Evolutionary conservation across 2,329 filamentous ascomycete species (phyloP).

Genomic region (Talaromyces sp.): DNA sequence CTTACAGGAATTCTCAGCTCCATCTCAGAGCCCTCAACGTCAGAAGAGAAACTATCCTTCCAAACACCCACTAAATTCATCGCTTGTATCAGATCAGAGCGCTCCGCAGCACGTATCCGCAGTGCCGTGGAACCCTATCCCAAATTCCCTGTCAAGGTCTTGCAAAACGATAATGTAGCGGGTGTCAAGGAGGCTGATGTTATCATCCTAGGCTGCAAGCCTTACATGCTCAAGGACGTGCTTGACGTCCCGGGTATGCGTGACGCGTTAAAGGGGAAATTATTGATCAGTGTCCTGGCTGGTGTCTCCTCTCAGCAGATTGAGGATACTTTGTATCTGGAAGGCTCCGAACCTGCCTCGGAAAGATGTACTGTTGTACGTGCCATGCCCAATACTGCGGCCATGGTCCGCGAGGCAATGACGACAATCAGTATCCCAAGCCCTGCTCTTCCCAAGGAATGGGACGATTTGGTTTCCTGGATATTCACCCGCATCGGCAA

Average conservation of each 20-base stretch:
- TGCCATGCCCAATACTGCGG: constrained; percentile 82
- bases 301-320: constrained; percentile 71
- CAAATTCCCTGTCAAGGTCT: constrained; percentile 57
- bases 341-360: constrained; percentile 36
- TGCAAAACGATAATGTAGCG: constrained; percentile 68
- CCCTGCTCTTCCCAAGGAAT: constrained; percentile 45
- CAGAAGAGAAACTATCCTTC: constrained; percentile 27
- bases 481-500: constrained; percentile 54
- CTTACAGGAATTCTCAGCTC: constrained; percentile 74
- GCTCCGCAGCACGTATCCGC: constrained; percentile 67
- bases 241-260: constrained; percentile 65
- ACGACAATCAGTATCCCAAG: constrained; percentile 66
- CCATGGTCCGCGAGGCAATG: constrained; percentile 75
- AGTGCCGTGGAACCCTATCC: constrained; percentile 63
- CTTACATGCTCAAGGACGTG: constrained; percentile 67
- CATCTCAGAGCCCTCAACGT: constrained; percentile 50
- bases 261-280: constrained; percentile 71
- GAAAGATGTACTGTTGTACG: constrained; percentile 59
- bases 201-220: constrained; percentile 76
- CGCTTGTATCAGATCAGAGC: constrained; percentile 71
- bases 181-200: constrained; percentile 68
- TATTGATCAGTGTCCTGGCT: constrained; percentile 77
- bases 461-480: constrained; percentile 49
- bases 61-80: constrained; percentile 72
- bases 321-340: constrained; percentile 60